Evolutionary conservation across 2,329 filamentous ascomycete species (phyloP).

Genomic region (Chaetomium globosum): DNA sequence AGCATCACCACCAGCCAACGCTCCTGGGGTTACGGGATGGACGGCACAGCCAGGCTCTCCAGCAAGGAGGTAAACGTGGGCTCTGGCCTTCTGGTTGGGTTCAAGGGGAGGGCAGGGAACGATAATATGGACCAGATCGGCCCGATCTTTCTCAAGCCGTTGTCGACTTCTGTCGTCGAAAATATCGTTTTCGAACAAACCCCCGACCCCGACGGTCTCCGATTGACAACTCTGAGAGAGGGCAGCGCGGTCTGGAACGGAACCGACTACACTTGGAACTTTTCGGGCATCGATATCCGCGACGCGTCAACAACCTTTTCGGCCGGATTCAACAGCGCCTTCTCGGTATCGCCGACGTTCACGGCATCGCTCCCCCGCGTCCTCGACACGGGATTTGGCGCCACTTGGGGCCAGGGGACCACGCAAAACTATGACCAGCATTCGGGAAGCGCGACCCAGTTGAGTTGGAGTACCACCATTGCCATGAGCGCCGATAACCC

Average conservation of each 20-base stretch:
- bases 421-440: neutral
- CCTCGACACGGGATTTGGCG: neutral
- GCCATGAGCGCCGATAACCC: neutral
- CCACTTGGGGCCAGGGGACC: neutral
- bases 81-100: constrained; percentile 23
- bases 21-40: constrained; percentile 22
- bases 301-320: constrained; percentile 9
- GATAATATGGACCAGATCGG: constrained; percentile 12
- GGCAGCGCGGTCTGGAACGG: constrained; percentile 16
- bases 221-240: constrained; percentile 16
- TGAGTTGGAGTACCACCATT: constrained; percentile 13
- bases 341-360: constrained; percentile 6
- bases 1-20: constrained; percentile 11
- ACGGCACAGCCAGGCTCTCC: constrained; percentile 16
- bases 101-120: constrained; percentile 20
- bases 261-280: constrained; percentile 15
- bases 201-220: constrained; percentile 1
- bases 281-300: constrained; percentile 9
- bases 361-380: neutral
- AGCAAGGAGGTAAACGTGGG: constrained; percentile 18
- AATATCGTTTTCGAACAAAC: constrained; percentile 16
- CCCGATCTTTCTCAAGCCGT: constrained; percentile 16
- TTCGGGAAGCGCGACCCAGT: neutral
- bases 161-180: constrained; percentile 4
- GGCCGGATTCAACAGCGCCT: neutral